These are phyloP conservation scores for Aaosphaeria pasadenensis DNA, from an alignment of 2,329 filamentous ascomycete genomes.

Conservation along the genomic window DNA sequence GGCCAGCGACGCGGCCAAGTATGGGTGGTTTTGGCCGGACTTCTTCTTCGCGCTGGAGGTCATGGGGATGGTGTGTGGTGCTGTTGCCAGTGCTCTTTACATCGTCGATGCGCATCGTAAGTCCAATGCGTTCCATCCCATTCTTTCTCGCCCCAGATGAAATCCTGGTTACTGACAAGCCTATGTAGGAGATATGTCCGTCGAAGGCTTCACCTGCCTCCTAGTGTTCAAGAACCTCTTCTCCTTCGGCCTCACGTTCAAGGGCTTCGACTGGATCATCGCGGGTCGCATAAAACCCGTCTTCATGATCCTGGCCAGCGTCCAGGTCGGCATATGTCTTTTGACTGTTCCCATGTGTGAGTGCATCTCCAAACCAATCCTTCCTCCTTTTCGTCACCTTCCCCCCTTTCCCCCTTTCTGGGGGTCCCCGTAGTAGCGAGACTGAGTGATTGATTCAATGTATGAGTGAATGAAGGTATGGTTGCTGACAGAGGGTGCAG, in stretches of 20 bases:
- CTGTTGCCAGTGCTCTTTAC: slow-evolving; percentile 81
- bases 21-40: slow-evolving; percentile 71
- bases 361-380: slow-evolving; percentile 34
- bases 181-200: slow-evolving; percentile 65
- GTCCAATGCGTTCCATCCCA: slow-evolving; percentile 1
- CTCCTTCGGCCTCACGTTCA: slow-evolving; percentile 79
- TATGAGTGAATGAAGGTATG: background rate
- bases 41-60: slow-evolving; percentile 83
- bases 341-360: slow-evolving; percentile 76
- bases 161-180: no score
- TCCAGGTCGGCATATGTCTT: slow-evolving; percentile 75
- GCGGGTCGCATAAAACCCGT: slow-evolving; percentile 58
- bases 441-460: background rate
- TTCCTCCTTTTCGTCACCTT: background rate
- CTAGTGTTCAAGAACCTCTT: slow-evolving; percentile 96
- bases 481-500: slow-evolving; percentile 6
- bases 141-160: no score
- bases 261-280: slow-evolving; percentile 80
- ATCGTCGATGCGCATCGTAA: slow-evolving; percentile 87
- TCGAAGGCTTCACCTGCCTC: slow-evolving; percentile 86
- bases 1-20: slow-evolving; percentile 57
- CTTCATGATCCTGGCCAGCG: slow-evolving; percentile 70
- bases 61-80: slow-evolving; percentile 87
- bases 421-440: no score
- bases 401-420: no score